phyloP scores from a whole-genome alignment of 129 eudicot genomes.

The Chrysanthemum seticuspe region DNA sequence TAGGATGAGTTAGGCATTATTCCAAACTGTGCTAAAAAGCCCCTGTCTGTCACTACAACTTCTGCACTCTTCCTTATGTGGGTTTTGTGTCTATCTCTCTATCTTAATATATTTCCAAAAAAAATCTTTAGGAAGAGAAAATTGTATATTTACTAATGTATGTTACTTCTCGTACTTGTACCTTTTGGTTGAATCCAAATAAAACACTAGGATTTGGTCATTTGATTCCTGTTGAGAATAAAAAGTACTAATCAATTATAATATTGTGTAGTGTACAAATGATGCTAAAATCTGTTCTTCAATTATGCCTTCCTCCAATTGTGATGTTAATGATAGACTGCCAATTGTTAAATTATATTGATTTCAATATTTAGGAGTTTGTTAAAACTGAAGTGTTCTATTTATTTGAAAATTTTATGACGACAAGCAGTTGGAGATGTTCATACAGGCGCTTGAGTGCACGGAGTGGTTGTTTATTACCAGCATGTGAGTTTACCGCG shows the following conservation, averaged over 20 bases:
- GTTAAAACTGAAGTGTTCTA: no score
- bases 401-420: no score
- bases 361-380: no score
- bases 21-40: conserved; percentile 53
- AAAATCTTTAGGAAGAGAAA: conserved; percentile 28
- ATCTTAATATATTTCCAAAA: conserved; percentile 6
- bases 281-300: background rate
- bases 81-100: conserved; percentile 12
- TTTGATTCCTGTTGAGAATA: conserved; percentile 13
- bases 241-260: background rate
- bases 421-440: no score
- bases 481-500: no score
- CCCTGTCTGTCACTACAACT: conserved; percentile 45
- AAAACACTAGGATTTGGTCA: conserved; percentile 1
- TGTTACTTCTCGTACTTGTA: conserved; percentile 25
- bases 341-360: no score
- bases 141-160: conserved; percentile 37
- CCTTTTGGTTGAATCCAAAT: conserved; percentile 22
- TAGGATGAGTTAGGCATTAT: conserved; percentile 43
- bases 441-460: no score
- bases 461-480: no score
- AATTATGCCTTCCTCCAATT: background rate
- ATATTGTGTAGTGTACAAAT: background rate
- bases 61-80: conserved; percentile 15
- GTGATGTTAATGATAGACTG: background rate